Conservation (phyloP, 352 stramenopile genomes). For the Phytophthora nicotianae region DNA sequence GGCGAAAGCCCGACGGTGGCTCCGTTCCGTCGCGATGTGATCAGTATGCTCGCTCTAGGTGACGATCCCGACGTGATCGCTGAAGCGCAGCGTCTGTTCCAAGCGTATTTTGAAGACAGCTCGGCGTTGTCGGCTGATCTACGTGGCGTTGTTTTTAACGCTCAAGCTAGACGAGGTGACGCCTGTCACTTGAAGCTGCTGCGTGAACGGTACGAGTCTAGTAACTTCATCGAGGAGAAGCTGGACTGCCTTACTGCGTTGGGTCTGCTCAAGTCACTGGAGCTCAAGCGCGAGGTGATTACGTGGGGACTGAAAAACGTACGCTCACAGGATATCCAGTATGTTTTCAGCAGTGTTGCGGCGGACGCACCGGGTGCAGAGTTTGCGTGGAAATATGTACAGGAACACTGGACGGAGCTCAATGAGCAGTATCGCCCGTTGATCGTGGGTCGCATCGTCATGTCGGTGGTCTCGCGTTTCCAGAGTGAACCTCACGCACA, state of each 20-base stretch:
- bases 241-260: slow-evolving; percentile 79
- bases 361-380: slow-evolving; percentile 53
- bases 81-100: slow-evolving; percentile 61
- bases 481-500: slow-evolving; percentile 58
- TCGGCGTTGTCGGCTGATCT: slow-evolving; percentile 65
- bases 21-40: slow-evolving; percentile 76
- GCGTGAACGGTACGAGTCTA: slow-evolving; percentile 68
- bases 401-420: slow-evolving; percentile 69
- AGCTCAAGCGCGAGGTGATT: slow-evolving; percentile 70
- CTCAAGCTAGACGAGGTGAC: slow-evolving; percentile 55
- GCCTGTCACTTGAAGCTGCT: slow-evolving; percentile 48
- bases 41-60: slow-evolving; percentile 68
- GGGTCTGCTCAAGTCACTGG: slow-evolving; percentile 60
- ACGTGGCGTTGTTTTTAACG: slow-evolving; percentile 67
- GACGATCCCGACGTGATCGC: slow-evolving; percentile 57
- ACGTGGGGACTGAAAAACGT: slow-evolving; percentile 71
- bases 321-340: slow-evolving; percentile 86
- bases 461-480: slow-evolving; percentile 64
- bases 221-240: slow-evolving; percentile 85
- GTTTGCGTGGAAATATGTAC: slow-evolving; percentile 76
- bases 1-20: slow-evolving; percentile 54
- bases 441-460: slow-evolving; percentile 74
- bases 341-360: slow-evolving; percentile 77
- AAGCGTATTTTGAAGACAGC: slow-evolving; percentile 58
- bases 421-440: slow-evolving; percentile 66